Percentiles rank a stretch among this genome's conserved stretches.
Evolutionary conservation across 805 yeast species (phyloP).

Genomic region (Sugiyamaella boreocaroliniensis): DNA sequence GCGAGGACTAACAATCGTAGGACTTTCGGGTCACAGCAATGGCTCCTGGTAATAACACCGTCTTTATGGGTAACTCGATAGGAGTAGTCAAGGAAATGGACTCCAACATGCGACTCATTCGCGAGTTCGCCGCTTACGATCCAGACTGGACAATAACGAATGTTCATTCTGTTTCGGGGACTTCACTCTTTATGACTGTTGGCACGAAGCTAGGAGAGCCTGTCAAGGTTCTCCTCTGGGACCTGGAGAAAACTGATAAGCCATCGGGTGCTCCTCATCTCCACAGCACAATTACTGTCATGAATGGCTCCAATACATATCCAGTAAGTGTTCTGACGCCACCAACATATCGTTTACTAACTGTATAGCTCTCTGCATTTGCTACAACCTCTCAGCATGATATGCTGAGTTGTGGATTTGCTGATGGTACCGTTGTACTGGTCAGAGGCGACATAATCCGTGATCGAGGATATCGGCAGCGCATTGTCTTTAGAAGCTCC

Average conservation of each 20-base stretch:
- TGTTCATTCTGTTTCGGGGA: constrained; percentile 42
- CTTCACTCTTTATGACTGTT: constrained; percentile 57
- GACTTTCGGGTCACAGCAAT: constrained; percentile 67
- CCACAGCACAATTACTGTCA: constrained; percentile 55
- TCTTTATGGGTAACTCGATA: constrained; percentile 55
- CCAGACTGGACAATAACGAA: constrained; percentile 57
- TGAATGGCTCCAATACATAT: constrained; percentile 69
- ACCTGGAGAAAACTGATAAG: constrained; percentile 40
- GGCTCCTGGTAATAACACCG: constrained; percentile 46
- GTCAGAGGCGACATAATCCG: constrained; percentile 82
- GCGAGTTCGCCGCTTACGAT: constrained; percentile 58
- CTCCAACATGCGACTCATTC: constrained; percentile 39
- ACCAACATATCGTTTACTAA: too few relatives aligned
- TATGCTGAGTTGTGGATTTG: constrained; percentile 68
- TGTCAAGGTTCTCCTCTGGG: constrained; percentile 64
- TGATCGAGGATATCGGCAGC: constrained; percentile 86
- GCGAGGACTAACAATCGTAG: constrained; percentile 5
- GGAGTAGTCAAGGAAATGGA: constrained; percentile 53
- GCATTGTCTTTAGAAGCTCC: constrained; percentile 62
- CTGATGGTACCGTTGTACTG: constrained; percentile 75
- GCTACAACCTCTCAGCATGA: constrained; percentile 49
- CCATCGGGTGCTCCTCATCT: constrained; percentile 35
- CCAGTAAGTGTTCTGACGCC: constrained; percentile 36
- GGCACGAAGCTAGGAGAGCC: constrained; percentile 69
- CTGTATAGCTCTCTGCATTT: constrained; percentile 47